Conservation (phyloP, 257 asterid genomes). For the Solanum virginianum region DNA sequence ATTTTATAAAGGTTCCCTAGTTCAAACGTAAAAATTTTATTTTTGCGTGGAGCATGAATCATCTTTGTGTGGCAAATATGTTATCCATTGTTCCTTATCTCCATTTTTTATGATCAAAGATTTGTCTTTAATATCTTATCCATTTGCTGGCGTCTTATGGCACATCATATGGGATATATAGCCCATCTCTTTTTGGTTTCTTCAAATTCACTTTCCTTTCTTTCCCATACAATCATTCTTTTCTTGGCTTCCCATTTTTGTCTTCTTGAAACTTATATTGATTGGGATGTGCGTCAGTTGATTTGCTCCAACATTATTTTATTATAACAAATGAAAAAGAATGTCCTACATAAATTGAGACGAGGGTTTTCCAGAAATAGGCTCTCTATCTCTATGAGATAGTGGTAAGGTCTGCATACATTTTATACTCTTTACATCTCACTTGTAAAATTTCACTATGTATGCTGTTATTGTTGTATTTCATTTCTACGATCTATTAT, state of each 20-base stretch:
- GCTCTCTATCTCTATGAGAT: no score
- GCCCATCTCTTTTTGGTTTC: neutral
- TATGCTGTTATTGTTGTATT: no score
- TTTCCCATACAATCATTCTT: neutral
- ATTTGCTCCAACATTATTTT: neutral
- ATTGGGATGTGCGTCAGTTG: neutral
- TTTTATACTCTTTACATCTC: no score
- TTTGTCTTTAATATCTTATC: neutral
- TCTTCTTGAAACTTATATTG: neutral
- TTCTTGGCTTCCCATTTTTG: neutral
- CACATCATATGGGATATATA: neutral
- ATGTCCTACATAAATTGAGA: neutral
- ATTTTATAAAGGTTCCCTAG: no score
- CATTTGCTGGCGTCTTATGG: neutral
- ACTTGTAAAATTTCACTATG: no score
- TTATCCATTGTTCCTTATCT: neutral
- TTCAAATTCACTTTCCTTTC: neutral
- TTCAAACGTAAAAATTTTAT: no score
- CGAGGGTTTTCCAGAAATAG: no score
- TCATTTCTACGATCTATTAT: neutral
- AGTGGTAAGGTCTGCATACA: no score
- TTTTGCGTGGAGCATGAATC: no score
- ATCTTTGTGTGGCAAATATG: neutral
- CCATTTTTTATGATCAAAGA: neutral
- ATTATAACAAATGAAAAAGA: neutral